phyloP scores from a whole-genome alignment of 2,329 filamentous ascomycete genomes.

The Scopulariopsis brevicaulis region DNA sequence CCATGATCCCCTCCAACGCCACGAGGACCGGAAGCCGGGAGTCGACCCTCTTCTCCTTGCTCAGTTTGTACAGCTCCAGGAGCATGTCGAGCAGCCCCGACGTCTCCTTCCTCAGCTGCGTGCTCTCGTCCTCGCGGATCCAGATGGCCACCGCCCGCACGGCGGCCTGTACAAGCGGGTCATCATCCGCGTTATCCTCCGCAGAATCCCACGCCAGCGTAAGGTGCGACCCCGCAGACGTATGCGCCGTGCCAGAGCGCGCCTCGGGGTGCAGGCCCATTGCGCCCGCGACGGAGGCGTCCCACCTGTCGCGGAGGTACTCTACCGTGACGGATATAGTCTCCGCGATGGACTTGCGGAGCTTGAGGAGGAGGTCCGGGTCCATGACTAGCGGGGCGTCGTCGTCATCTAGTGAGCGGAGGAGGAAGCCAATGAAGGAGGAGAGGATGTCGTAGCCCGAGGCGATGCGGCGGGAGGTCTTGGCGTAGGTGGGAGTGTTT shows the following conservation, averaged over 20 bases:
- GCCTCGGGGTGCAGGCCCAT: conserved; percentile 49
- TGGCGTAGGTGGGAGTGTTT: conserved; percentile 40
- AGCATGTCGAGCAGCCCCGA: conserved; percentile 52
- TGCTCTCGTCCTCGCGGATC: conserved; percentile 59
- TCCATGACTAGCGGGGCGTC: conserved; percentile 10
- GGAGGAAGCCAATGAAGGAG: conserved; percentile 45
- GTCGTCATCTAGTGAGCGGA: conserved; percentile 40
- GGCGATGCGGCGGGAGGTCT: conserved; percentile 40
- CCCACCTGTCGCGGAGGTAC: conserved; percentile 59
- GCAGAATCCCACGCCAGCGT: conserved; percentile 49
- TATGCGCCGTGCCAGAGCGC: conserved; percentile 29
- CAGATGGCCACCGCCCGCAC: conserved; percentile 50
- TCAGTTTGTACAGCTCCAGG: conserved; percentile 44
- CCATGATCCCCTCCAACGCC: conserved; percentile 46
- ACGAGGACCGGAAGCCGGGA: conserved; percentile 46
- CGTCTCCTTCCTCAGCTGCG: conserved; percentile 41
- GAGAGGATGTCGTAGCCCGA: conserved; percentile 52
- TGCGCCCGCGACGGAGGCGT: conserved; percentile 50
- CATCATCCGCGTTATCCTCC: conserved; percentile 32
- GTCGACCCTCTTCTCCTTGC: conserved; percentile 26
- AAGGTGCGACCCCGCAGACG: conserved; percentile 29
- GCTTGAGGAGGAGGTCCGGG: conserved; percentile 48
- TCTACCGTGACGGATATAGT: conserved; percentile 52
- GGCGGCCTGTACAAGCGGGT: conserved; percentile 48
- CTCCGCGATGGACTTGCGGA: conserved; percentile 49